phyloP scores from a whole-genome alignment of 345 rosid species.

The Linum trigynum region DNA sequence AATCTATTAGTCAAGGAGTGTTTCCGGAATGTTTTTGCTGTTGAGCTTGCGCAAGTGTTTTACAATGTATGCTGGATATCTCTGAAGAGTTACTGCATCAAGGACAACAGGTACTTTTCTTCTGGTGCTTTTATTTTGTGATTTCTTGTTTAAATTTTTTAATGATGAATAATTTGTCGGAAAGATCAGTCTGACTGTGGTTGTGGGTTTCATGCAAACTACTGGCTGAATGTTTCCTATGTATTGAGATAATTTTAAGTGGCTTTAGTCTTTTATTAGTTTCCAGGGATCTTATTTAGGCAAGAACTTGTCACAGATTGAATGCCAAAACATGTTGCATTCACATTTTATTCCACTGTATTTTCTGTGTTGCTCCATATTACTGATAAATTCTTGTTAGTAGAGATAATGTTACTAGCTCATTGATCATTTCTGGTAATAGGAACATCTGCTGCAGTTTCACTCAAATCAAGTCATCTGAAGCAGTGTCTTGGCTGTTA shows the following conservation, averaged over 20 bases:
- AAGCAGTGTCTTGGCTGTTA: constrained; percentile 55
- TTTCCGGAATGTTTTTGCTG: constrained; percentile 45
- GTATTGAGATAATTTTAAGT: too few species aligned
- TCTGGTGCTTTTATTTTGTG: constrained; percentile 8
- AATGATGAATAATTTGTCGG: too few species aligned
- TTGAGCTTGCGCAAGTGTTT: constrained; percentile 62
- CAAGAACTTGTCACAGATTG: too few species aligned
- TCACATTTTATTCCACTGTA: background rate
- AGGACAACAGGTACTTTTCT: constrained; percentile 47
- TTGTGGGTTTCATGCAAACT: too few species aligned
- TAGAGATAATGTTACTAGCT: background rate
- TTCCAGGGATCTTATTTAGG: too few species aligned
- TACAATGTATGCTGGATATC: constrained; percentile 54
- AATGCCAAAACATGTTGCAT: too few species aligned
- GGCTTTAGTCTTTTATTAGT: too few species aligned
- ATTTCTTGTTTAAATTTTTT: background rate
- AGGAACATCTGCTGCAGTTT: constrained; percentile 63
- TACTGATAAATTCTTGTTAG: background rate
- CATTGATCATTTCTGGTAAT: constrained; percentile 14
- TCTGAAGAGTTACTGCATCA: constrained; percentile 40
- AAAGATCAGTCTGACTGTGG: too few species aligned
- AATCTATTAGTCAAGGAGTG: constrained; percentile 58
- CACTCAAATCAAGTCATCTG: constrained; percentile 36
- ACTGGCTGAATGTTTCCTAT: too few species aligned
- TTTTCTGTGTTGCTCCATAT: background rate